Evolutionary conservation across 345 rosid genomes (phyloP).

Genomic region (Acer saccharum): DNA sequence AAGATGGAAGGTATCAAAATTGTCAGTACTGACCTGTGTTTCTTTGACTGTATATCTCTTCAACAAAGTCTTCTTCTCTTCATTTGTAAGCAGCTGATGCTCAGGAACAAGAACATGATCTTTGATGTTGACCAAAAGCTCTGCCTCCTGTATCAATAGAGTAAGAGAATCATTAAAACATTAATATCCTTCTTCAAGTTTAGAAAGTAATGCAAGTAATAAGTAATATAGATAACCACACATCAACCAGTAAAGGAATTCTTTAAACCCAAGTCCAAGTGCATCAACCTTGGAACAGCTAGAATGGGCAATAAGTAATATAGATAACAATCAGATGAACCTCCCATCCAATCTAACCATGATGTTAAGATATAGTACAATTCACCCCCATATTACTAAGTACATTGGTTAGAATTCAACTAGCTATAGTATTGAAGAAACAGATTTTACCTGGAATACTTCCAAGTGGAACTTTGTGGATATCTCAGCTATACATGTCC

Average conservation of each 20-base stretch:
- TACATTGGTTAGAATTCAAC: background rate
- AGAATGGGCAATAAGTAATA: background rate
- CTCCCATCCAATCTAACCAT: background rate
- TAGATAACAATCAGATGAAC: constrained; percentile 2
- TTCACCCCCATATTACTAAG: background rate
- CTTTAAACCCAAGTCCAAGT: background rate
- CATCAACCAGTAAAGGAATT: background rate
- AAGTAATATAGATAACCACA: background rate
- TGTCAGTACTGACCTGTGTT: constrained; percentile 58
- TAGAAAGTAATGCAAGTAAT: background rate
- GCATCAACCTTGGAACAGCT: background rate
- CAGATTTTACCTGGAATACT: constrained; percentile 72
- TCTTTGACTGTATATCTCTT: constrained; percentile 83
- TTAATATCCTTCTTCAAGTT: background rate
- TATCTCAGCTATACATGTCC: constrained; percentile 68
- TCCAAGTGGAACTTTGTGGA: constrained; percentile 76
- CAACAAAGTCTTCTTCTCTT: constrained; percentile 79
- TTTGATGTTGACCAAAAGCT: constrained; percentile 71
- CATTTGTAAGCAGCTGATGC: constrained; percentile 69
- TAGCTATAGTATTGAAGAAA: background rate
- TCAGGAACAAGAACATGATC: constrained; percentile 80
- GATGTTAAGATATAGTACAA: background rate
- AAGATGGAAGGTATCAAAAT: background rate
- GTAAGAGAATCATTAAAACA: background rate
- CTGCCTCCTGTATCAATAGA: constrained; percentile 56